These are phyloP conservation scores for Trypanosoma boissoni DNA, from an alignment of 208 protist genomes.

Conservation along the genomic window DNA sequence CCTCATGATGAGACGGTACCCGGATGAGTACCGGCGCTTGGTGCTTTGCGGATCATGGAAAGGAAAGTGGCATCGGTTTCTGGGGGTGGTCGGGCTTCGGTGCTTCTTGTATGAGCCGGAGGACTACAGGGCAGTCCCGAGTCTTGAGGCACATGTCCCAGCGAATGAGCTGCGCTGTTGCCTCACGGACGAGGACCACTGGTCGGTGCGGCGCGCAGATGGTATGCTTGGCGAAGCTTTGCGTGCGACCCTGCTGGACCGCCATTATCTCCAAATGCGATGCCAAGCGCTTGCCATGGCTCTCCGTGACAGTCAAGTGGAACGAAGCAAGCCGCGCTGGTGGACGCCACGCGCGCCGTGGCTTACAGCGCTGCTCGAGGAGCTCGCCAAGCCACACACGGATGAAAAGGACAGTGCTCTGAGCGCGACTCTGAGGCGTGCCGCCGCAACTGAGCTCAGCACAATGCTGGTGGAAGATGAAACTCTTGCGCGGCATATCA, in stretches of 20 bases:
- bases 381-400: not conserved
- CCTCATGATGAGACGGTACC: not conserved
- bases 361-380: not conserved
- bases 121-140: slow-evolving; percentile 1
- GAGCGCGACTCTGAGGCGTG: not conserved
- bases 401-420: not conserved
- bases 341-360: not conserved
- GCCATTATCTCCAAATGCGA: too few relatives aligned
- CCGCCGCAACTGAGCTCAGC: too few relatives aligned
- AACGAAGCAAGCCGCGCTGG: not conserved
- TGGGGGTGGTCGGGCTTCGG: not conserved
- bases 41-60: not conserved
- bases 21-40: not conserved
- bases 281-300: not conserved
- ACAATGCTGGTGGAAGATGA: too few relatives aligned
- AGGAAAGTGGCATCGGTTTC: not conserved
- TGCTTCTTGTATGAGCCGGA: slow-evolving; percentile 1
- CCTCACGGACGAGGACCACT: not conserved
- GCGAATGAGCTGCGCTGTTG: slow-evolving; percentile 1
- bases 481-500: too few relatives aligned
- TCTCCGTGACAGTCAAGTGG: not conserved
- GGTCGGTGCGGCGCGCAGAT: not conserved
- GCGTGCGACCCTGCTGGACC: not conserved
- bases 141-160: not conserved
- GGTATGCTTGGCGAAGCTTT: not conserved